These are phyloP conservation scores for Tolypocladium cylindrosporum DNA, from an alignment of 2,329 filamentous ascomycete species.

Conservation along the genomic window DNA sequence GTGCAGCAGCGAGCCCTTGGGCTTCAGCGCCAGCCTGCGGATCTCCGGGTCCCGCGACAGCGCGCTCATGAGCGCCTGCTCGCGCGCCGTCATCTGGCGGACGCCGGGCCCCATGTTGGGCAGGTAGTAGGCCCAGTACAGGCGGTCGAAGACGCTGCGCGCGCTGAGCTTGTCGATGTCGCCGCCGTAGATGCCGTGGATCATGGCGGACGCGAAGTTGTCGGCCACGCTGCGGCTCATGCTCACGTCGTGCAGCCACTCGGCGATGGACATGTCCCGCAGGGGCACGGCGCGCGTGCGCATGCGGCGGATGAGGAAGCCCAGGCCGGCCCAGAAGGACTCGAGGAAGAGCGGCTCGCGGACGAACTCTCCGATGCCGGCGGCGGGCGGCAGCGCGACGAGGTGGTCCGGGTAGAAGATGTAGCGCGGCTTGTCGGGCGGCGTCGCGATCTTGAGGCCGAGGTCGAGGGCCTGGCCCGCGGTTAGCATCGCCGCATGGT, in stretches of 20 bases:
- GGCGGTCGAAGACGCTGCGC: conserved; percentile 38
- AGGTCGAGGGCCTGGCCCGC: conserved; percentile 20
- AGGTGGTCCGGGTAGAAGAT: conserved; percentile 80
- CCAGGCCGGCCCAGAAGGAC: conserved; percentile 15
- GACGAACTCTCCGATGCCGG: conserved; percentile 14
- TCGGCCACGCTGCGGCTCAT: conserved; percentile 40
- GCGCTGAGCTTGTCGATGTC: conserved; percentile 74
- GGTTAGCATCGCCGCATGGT: conserved; percentile 6
- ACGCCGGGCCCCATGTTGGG: conserved; percentile 23
- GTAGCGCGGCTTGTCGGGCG: conserved; percentile 47
- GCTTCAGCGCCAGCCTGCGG: conserved; percentile 18
- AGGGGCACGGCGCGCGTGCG: conserved; percentile 9
- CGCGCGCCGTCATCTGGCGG: conserved; percentile 26
- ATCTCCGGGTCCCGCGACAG: conserved; percentile 18
- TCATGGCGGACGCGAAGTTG: conserved; percentile 63
- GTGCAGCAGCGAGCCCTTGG: conserved; percentile 21
- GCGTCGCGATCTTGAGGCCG: conserved; percentile 36
- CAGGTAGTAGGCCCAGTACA: conserved; percentile 21
- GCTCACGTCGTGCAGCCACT: conserved; percentile 23
- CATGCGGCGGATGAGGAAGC: conserved; percentile 13
- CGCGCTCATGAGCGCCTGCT: conserved; percentile 17
- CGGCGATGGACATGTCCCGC: conserved; percentile 23
- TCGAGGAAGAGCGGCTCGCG: conserved; percentile 23
- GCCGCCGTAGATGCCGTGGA: conserved; percentile 90
- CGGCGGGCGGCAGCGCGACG: conserved; percentile 21